A percentile compares a stretch with the other conserved stretches of the same genome.
phyloP scores from a whole-genome alignment of 192 early-diverging fungal genomes.

The Dissophora ornata region DNA sequence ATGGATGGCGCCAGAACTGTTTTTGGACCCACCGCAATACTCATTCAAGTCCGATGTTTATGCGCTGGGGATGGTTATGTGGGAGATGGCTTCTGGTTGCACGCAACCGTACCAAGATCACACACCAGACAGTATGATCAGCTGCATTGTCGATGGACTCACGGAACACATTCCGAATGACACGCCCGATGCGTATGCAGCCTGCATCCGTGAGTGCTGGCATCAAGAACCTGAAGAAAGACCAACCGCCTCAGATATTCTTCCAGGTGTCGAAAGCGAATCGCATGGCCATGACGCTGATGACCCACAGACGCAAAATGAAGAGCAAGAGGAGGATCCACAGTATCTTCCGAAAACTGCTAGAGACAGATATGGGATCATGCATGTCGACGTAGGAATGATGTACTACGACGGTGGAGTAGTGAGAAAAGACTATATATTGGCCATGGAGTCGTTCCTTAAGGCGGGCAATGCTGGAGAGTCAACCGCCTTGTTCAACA shows the following conservation, averaged over 20 bases:
- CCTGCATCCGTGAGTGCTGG: slow-evolving; percentile 4
- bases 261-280: not conserved
- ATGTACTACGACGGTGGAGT: slow-evolving; percentile 44
- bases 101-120: slow-evolving; percentile 8
- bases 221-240: slow-evolving; percentile 1
- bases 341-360: not conserved
- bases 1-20: slow-evolving; percentile 25
- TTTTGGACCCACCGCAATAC: not conserved
- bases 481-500: slow-evolving; percentile 25
- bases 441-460: slow-evolving; percentile 35
- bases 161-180: not conserved
- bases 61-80: slow-evolving; percentile 34
- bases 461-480: slow-evolving; percentile 52
- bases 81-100: slow-evolving; percentile 23
- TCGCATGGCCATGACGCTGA: not conserved
- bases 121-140: not conserved
- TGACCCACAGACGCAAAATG: not conserved
- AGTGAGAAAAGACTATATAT: slow-evolving; percentile 12
- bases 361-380: not conserved
- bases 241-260: slow-evolving; percentile 1
- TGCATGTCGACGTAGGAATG: slow-evolving; percentile 10
- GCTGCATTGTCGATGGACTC: slow-evolving; percentile 1
- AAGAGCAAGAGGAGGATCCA: not conserved
- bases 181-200: not conserved
- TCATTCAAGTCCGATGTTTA: slow-evolving; percentile 30